phyloP scores from a whole-genome alignment of 768 basidiomycete genomes.

The Boletus vinaceobasis region DNA sequence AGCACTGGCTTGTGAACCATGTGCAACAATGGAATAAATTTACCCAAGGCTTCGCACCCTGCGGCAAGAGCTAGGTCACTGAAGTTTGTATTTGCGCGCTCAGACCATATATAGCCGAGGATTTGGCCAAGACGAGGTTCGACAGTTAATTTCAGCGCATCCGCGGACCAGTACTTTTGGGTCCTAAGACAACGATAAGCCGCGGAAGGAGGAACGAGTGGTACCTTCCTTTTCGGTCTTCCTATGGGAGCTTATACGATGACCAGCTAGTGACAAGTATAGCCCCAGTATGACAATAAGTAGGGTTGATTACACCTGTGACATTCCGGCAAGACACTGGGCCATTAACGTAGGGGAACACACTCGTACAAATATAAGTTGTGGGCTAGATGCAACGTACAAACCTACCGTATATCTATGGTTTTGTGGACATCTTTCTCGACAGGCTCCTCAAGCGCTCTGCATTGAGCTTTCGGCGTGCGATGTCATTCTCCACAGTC shows the following conservation, averaged over 20 bases:
- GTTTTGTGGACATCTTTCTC: constrained; percentile 38
- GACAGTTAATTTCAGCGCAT: neutral
- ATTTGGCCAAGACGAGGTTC: neutral
- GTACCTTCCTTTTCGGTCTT: neutral
- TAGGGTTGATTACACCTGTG: too few relatives aligned
- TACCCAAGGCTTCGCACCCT: neutral
- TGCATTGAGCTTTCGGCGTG: constrained; percentile 68
- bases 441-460: constrained; percentile 69
- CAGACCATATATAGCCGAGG: too few relatives aligned
- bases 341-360: neutral
- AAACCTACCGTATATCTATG: constrained; percentile 9
- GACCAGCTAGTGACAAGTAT: neutral
- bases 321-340: neutral
- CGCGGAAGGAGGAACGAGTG: neutral
- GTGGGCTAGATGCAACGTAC: neutral
- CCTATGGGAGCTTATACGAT: neutral
- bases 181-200: neutral
- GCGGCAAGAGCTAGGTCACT: neutral
- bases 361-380: constrained; percentile 3
- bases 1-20: too few relatives aligned
- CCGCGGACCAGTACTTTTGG: neutral
- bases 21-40: neutral
- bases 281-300: neutral
- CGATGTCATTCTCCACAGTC: constrained; percentile 72
- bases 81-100: neutral